Evolutionary conservation across 2,329 filamentous ascomycete species (phyloP).

Genomic region (Cercospora citrullina): DNA sequence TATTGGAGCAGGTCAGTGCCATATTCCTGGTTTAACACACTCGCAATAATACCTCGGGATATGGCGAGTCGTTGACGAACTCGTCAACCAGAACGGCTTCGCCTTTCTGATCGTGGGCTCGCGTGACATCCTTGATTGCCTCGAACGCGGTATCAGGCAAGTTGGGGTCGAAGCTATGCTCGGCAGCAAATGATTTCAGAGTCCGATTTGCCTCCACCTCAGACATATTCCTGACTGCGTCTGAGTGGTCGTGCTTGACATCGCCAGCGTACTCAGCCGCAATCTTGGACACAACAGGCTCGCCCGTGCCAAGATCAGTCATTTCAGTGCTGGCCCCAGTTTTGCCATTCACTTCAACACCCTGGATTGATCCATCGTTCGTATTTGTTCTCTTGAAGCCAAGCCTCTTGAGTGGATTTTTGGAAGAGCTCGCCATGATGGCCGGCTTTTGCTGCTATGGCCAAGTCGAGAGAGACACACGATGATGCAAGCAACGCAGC

Average conservation of each 20-base stretch:
- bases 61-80: slow-evolving; percentile 66
- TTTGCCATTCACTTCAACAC: neutral
- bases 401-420: slow-evolving; percentile 26
- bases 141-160: slow-evolving; percentile 63
- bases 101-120: slow-evolving; percentile 57
- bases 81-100: slow-evolving; percentile 60
- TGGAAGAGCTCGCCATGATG: slow-evolving; percentile 19
- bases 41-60: slow-evolving; percentile 59
- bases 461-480: neutral
- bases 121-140: slow-evolving; percentile 60
- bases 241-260: slow-evolving; percentile 18
- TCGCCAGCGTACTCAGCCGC: slow-evolving; percentile 24
- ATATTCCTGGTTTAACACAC: too few species aligned
- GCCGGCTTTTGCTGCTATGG: neutral
- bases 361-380: slow-evolving; percentile 18
- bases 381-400: slow-evolving; percentile 32
- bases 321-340: slow-evolving; percentile 18
- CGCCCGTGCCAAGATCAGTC: slow-evolving; percentile 11
- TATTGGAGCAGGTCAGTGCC: slow-evolving; percentile 4
- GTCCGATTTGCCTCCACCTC: slow-evolving; percentile 32
- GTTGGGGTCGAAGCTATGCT: slow-evolving; percentile 66
- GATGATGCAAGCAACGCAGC: neutral
- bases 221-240: slow-evolving; percentile 24
- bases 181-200: slow-evolving; percentile 59
- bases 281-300: slow-evolving; percentile 22